A percentile compares a stretch with the other conserved stretches of the same genome.
These are phyloP conservation scores for Posidonia oceanica DNA, from an alignment of 116 monocot species.

Conservation along the genomic window DNA sequence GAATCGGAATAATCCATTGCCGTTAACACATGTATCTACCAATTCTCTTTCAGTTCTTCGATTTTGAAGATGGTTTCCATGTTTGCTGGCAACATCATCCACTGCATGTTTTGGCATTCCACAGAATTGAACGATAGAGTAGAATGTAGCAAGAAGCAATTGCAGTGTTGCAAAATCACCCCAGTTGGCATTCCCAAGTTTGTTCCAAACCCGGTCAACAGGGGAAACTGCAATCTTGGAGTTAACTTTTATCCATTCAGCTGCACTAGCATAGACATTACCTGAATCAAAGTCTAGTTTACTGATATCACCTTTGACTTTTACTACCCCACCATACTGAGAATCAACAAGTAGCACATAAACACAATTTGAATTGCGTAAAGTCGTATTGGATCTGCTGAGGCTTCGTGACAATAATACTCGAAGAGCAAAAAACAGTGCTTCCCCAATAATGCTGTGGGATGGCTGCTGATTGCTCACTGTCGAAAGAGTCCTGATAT, in stretches of 20 bases:
- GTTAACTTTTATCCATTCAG: slow-evolving; percentile 66
- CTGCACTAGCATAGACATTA: slow-evolving; percentile 77
- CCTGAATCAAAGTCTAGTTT: slow-evolving; percentile 54
- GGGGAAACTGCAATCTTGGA: slow-evolving; percentile 65
- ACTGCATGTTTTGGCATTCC: slow-evolving; percentile 59
- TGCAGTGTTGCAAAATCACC: slow-evolving; percentile 88
- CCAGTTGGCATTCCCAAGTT: slow-evolving; percentile 95
- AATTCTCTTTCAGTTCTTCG: slow-evolving; percentile 77
- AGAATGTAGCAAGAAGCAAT: slow-evolving; percentile 72
- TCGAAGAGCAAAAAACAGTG: slow-evolving; percentile 80
- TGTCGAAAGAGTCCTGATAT: slow-evolving; percentile 41
- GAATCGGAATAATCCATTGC: slow-evolving; percentile 46
- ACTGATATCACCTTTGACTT: slow-evolving; percentile 61
- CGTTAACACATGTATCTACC: slow-evolving; percentile 38
- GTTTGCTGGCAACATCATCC: slow-evolving; percentile 57
- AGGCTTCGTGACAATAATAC: slow-evolving; percentile 73
- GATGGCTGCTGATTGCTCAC: slow-evolving; percentile 36
- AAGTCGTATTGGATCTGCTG: slow-evolving; percentile 45
- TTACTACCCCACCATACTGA: slow-evolving; percentile 82
- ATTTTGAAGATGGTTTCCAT: slow-evolving; percentile 41
- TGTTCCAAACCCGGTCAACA: slow-evolving; percentile 84
- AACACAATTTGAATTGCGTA: slow-evolving; percentile 56
- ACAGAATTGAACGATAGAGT: slow-evolving; percentile 63
- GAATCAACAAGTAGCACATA: slow-evolving; percentile 91
- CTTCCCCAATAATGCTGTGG: slow-evolving; percentile 56